Evolutionary conservation across 2,329 filamentous ascomycete species (phyloP), one percentile per base, ranked within the genome.

Genomic region (Pseudogymnoascus destructans): DNA sequence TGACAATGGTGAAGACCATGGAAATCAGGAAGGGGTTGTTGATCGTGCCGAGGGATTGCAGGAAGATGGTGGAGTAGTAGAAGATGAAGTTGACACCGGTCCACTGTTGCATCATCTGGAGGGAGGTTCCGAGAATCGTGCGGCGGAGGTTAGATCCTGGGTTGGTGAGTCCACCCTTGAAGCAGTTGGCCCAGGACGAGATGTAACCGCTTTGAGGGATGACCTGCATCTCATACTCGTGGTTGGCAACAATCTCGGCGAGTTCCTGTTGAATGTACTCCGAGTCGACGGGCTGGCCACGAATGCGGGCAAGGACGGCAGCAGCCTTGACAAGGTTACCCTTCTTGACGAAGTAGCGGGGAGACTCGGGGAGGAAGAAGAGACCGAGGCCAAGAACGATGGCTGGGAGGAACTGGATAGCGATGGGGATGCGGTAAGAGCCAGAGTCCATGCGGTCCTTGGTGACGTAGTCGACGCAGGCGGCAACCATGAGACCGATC

Each of bases 61-160:
- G 87, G 82, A 95, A 95, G 60, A 86, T 82, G 32, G 87, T 90
- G 32, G 87, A 89, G 75, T 85, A 89, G 75, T 89, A 87, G 77
- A 91, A 93, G 77, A 93, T 88, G 74, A 92, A 95, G 79, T 95
- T 95, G 74, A 95, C 86, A 77, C 89, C 88, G 27, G 61, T 69
- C 76, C 77, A 81, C 73, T 87, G 85, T 73, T 88, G 85, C 84
- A 88, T 87, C 85, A 88, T 88, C 76, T 89, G 85, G 32, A 88
- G 76, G 23, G 83, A 84, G 46, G 81, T 86, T 66, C 85, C 85
- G 46, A 89, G 77, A 60, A 88, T 81, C 23, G 84, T 85, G 64
- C 83, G 80, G 67, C 85, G 84, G 59, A 87, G 69, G 76, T 83
- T 89, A 62, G 82, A 82, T 64, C 83, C 84, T 62, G 77, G 75